These are phyloP conservation scores for Hibiscus mutabilis DNA, from an alignment of 345 rosid species.

Conservation along the genomic window DNA sequence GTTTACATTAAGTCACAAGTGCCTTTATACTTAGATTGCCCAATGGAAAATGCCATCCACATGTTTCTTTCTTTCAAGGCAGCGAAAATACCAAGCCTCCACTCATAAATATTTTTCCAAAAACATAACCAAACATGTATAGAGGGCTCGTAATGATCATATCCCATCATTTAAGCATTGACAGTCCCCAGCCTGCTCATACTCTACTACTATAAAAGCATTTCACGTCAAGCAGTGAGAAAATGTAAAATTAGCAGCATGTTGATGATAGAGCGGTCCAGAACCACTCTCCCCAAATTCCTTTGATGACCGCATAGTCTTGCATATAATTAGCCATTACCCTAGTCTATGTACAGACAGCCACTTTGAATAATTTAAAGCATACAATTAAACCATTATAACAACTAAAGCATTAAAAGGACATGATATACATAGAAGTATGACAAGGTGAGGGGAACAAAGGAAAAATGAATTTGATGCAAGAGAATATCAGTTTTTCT, in stretches of 20 bases:
- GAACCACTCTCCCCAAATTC: not conserved
- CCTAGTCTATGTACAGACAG: not conserved
- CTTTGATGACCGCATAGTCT: not conserved
- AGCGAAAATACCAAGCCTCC: not conserved
- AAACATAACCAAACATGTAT: not conserved
- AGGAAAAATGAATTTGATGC: not conserved
- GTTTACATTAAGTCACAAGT: not conserved
- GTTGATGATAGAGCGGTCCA: not conserved
- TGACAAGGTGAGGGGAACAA: not conserved
- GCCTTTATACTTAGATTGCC: not conserved
- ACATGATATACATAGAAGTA: not conserved
- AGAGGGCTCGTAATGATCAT: not conserved
- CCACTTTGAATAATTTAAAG: not conserved
- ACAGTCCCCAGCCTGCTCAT: not conserved
- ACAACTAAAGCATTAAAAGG: not conserved
- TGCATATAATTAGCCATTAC: not conserved
- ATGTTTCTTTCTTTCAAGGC: not conserved
- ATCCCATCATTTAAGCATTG: constrained; percentile 1
- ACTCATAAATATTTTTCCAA: not conserved
- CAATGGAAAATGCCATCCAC: not conserved
- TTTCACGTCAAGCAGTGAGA: not conserved
- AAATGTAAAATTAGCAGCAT: not conserved
- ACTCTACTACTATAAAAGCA: not conserved
- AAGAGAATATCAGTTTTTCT: not conserved
- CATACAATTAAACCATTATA: not conserved